Conservation (phyloP, 1,139 yeast species). For the Meyerozyma athensensis region DNA sequence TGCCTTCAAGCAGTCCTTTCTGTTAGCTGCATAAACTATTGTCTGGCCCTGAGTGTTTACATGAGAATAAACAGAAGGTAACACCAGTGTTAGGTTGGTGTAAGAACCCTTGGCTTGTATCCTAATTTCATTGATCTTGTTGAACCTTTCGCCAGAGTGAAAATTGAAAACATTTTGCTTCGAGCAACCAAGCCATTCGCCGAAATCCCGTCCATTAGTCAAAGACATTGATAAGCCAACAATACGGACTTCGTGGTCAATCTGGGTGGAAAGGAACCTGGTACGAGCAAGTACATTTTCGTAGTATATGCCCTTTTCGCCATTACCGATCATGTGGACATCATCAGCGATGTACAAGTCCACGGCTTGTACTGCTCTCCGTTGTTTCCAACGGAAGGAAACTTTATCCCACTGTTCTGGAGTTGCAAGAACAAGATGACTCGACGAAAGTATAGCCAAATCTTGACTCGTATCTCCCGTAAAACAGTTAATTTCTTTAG, state of each 20-base stretch:
- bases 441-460: conserved; percentile 46
- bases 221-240: conserved; percentile 67
- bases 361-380: conserved; percentile 64
- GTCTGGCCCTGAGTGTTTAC: too few species aligned
- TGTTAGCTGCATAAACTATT: conserved; percentile 26
- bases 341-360: conserved; percentile 73
- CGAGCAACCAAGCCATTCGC: conserved; percentile 80
- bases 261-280: conserved; percentile 62
- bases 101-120: conserved; percentile 35
- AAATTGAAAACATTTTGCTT: conserved; percentile 61
- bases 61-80: neutral
- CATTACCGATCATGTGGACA: conserved; percentile 63
- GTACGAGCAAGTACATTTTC: conserved; percentile 70
- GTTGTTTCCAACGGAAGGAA: conserved; percentile 78
- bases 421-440: conserved; percentile 71
- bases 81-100: neutral
- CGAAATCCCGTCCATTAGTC: conserved; percentile 72
- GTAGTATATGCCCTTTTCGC: conserved; percentile 51
- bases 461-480: conserved; percentile 60
- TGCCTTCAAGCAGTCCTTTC: conserved; percentile 52
- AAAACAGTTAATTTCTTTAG: conserved; percentile 50
- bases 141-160: conserved; percentile 54
- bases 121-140: conserved; percentile 54
- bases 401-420: conserved; percentile 71
- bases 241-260: conserved; percentile 51